Evolutionary conservation across 495 filamentous ascomycete genomes (phyloP), one percentile per base, ranked within the genome.

Genomic region (Penicillium pancosmium): DNA sequence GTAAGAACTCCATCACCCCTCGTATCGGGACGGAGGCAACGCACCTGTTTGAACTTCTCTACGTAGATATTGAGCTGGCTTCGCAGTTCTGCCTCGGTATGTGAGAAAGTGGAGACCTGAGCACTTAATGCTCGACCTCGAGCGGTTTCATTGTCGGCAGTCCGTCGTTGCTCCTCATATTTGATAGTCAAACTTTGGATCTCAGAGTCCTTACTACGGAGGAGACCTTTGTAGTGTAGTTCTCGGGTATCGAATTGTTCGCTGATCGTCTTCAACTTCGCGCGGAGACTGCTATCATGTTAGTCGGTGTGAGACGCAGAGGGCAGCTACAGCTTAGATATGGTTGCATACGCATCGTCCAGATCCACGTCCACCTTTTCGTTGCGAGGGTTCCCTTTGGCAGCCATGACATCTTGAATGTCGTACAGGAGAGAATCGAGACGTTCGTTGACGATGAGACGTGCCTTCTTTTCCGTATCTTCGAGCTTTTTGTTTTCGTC

Each of bases 11-110:
- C 10, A 31, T n/a, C 36, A 40, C 36, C 36, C 4, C 15, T n/a
- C 27, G 5, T 31, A 31, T 9, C 27, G 1, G 27, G 5, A 38
- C n/a, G 36, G 36, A 13, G 41, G 40, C 34, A 15, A 70, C 86
- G 72, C 86, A 97, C 94, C 90, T 98, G 94, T 78, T 98, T 98
- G 78, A 98, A 98, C 74, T 98, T 98, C 73, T 98, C 94, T 9
- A 98, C 95, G 63, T 98, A 98, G 62, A 98, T 94, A 73, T 97
- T 98, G 62, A 98, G 85, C 70, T 98, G 94, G 65, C 90, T 95
- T 51, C 94, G 81, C 52, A 98, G 80, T 66, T 98, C 94, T 27
- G 88, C 87, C 74, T 98, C 94, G 6, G 94, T 98, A 72, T 97
- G 92, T 12, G 92, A 92, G 71, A 98, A 98, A 0, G 95, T 97